Conservation (phyloP, 176 grass and related monocot genomes). For the Bolboschoenus planiculmis region DNA sequence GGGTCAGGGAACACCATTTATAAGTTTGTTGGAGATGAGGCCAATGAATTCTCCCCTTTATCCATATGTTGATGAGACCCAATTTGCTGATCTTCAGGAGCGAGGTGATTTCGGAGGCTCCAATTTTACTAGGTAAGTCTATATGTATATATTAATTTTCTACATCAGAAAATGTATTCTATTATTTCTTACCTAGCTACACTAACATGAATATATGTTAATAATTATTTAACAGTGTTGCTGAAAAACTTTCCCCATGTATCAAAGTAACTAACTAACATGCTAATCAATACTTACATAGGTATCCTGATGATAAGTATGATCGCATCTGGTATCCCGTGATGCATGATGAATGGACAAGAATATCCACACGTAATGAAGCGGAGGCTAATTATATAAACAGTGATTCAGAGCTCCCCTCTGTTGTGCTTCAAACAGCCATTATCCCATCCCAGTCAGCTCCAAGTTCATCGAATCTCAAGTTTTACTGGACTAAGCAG, state of each 20-base stretch:
- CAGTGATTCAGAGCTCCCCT: not conserved
- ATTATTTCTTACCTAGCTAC: not conserved
- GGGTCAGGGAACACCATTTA: constrained; percentile 11
- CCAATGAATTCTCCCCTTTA: not conserved
- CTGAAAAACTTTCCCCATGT: not conserved
- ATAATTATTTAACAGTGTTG: not conserved
- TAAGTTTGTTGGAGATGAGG: constrained; percentile 25
- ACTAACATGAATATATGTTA: not conserved
- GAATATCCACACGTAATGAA: not conserved
- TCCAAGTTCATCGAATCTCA: not conserved
- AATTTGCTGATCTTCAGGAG: not conserved
- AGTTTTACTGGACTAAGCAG: not conserved
- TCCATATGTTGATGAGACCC: constrained; percentile 7
- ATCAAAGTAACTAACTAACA: not conserved
- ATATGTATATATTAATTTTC: not conserved
- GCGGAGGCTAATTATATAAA: not conserved
- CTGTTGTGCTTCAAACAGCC: not conserved
- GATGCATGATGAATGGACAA: not conserved
- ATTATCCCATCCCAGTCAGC: not conserved
- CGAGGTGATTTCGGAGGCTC: not conserved
- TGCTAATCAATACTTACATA: not conserved
- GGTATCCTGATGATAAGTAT: constrained; percentile 25
- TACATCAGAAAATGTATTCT: too few relatives aligned
- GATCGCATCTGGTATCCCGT: constrained; percentile 24
- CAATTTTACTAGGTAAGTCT: not conserved